Percentiles rank a stretch among this genome's conserved stretches.
Evolutionary conservation across 1,284 basidiomycete genomes (phyloP).

Genomic region (Uromyces viciae-fabae): DNA sequence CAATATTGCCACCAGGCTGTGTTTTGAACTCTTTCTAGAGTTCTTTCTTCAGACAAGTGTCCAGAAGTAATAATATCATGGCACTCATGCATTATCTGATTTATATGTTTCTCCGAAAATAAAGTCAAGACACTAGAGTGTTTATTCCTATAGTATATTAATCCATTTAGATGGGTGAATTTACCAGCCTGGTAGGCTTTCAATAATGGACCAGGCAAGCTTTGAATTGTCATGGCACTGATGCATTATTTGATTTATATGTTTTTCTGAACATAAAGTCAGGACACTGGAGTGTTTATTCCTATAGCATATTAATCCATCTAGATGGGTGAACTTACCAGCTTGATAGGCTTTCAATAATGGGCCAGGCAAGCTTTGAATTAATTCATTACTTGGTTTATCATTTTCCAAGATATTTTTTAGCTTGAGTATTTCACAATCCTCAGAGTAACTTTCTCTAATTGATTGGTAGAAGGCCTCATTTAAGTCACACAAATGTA

Average conservation of each 20-base stretch:
- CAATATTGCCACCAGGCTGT: not conserved
- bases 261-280: not conserved
- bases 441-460: not conserved
- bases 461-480: not conserved
- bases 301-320: constrained; percentile 11
- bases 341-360: not conserved
- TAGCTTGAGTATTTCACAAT: not conserved
- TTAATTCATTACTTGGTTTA: not conserved
- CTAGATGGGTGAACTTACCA: not conserved
- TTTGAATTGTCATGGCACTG: no score
- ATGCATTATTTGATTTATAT: not conserved
- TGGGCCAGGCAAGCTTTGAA: not conserved
- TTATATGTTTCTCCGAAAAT: not conserved
- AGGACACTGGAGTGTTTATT: not conserved
- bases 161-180: not conserved
- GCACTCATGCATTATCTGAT: not conserved
- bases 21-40: not conserved
- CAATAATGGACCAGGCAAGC: not conserved
- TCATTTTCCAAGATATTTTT: not conserved
- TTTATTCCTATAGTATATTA: constrained; percentile 4
- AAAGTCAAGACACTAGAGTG: not conserved
- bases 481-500: not conserved
- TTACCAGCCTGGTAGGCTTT: not conserved
- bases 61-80: constrained; percentile 3
- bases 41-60: not conserved